Percentiles rank a stretch among this genome's conserved stretches.
phyloP scores from a whole-genome alignment of 2,329 filamentous ascomycete species.

The Fusarium begoniae region DNA sequence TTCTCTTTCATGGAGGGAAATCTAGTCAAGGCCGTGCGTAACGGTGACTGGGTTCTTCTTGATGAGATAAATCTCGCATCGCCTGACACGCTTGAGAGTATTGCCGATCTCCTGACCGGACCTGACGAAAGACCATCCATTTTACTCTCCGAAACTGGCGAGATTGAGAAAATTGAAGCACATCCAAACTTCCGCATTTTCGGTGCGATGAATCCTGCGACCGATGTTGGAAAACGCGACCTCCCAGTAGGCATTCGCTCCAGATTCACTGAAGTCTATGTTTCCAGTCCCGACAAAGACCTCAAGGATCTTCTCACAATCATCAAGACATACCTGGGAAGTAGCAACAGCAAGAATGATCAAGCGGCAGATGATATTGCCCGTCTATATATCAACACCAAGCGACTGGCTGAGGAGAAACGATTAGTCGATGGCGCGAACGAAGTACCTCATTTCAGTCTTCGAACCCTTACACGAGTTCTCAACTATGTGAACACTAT shows the following conservation, averaged over 20 bases:
- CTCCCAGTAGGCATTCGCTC: conserved; percentile 88
- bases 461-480: conserved; percentile 90
- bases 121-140: conserved; percentile 79
- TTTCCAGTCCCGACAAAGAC: conserved; percentile 88
- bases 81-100: conserved; percentile 91
- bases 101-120: conserved; percentile 86
- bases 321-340: conserved; percentile 86
- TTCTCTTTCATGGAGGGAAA: conserved; percentile 98
- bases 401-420: conserved; percentile 81
- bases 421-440: conserved; percentile 92
- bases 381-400: conserved; percentile 87
- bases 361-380: conserved; percentile 83
- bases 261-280: conserved; percentile 94
- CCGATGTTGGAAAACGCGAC: conserved; percentile 95
- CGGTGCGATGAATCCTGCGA: conserved; percentile 98
- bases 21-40: conserved; percentile 92
- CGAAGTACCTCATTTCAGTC: conserved; percentile 95
- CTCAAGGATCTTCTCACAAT: conserved; percentile 87
- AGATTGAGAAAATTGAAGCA: conserved; percentile 87
- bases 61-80: conserved; percentile 98
- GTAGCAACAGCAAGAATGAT: conserved; percentile 74
- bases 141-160: conserved; percentile 90
- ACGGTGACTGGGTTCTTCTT: conserved; percentile 95
- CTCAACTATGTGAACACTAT: conserved; percentile 89
- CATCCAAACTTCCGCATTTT: conserved; percentile 96